Conservation (phyloP, 192 early-diverging fungal species). For the Mortierella alpina region DNA sequence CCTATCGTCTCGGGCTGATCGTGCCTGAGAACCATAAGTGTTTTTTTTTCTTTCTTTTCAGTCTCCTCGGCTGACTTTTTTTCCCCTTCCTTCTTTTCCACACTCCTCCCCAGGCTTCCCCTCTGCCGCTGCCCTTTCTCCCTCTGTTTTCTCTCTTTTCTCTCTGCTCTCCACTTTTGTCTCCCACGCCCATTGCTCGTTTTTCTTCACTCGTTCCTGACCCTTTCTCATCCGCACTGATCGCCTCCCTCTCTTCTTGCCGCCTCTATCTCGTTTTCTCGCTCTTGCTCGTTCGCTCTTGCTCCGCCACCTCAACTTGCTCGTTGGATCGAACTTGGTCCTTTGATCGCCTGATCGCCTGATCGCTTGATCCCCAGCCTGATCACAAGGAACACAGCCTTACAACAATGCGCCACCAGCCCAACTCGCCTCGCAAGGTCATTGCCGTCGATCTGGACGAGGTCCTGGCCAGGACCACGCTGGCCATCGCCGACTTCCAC, state of each 20-base stretch:
- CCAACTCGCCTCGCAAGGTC: constrained; percentile 48
- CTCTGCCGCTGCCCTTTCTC: background rate
- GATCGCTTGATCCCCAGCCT: no score
- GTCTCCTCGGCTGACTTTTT: background rate
- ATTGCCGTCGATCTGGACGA: constrained; percentile 69
- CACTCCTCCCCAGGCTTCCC: background rate
- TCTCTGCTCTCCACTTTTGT: background rate
- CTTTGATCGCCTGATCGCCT: no score
- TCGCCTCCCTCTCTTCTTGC: background rate
- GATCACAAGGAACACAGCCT: no score
- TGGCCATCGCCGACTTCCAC: constrained; percentile 65
- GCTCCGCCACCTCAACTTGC: no score
- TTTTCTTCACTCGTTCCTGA: background rate
- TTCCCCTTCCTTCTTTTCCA: background rate
- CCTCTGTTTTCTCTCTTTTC: background rate
- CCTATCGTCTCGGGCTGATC: background rate
- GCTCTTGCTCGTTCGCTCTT: background rate
- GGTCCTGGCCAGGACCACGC: constrained; percentile 60
- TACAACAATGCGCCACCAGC: constrained; percentile 35
- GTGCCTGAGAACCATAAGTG: background rate
- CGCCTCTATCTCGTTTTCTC: background rate
- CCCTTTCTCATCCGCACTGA: background rate
- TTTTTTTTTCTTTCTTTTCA: constrained; percentile 1
- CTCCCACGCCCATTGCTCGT: background rate
- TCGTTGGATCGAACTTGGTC: no score